These are phyloP conservation scores for Trichoderma parareesei DNA, from an alignment of 495 filamentous ascomycete genomes.

Conservation along the genomic window DNA sequence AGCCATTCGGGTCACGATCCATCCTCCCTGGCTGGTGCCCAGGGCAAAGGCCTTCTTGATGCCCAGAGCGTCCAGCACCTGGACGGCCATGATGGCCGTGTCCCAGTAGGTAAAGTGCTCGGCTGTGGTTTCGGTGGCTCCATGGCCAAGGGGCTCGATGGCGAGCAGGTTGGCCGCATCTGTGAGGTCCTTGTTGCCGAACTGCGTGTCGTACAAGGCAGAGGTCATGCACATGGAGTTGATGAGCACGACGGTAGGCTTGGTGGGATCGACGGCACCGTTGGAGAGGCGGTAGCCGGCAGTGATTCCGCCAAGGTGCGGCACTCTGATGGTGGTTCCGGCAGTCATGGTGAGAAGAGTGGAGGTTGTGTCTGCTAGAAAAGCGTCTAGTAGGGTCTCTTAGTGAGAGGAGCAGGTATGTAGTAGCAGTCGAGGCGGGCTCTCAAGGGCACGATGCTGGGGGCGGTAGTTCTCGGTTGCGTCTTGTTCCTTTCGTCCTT, in stretches of 20 bases:
- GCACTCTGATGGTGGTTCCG: slow-evolving; percentile 35
- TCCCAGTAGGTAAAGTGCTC: slow-evolving; percentile 53
- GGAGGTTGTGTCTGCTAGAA: background rate
- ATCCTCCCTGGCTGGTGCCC: slow-evolving; percentile 57
- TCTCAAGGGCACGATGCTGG: background rate
- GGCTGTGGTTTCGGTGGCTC: slow-evolving; percentile 29
- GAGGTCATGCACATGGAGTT: slow-evolving; percentile 51
- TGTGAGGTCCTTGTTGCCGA: slow-evolving; percentile 36
- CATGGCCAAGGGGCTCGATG: slow-evolving; percentile 51
- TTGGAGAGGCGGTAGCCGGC: slow-evolving; percentile 44
- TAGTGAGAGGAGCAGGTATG: background rate
- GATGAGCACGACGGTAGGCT: slow-evolving; percentile 51
- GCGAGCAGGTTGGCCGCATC: slow-evolving; percentile 42
- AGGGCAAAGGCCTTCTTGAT: slow-evolving; percentile 49
- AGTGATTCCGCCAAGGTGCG: slow-evolving; percentile 47
- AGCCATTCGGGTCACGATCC: slow-evolving; percentile 53
- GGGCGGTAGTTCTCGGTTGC: background rate
- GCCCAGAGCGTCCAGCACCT: slow-evolving; percentile 41
- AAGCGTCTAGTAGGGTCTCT: background rate
- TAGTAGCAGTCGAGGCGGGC: too few relatives aligned
- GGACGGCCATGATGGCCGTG: slow-evolving; percentile 39
- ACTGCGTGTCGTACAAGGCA: slow-evolving; percentile 45
- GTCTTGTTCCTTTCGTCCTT: background rate
- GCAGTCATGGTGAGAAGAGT: slow-evolving; percentile 20
- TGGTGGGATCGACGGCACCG: slow-evolving; percentile 36